Evolutionary conservation across 805 yeast genomes (phyloP), one percentile per base, ranked within the genome.

Genomic region (Novakomyces olei): DNA sequence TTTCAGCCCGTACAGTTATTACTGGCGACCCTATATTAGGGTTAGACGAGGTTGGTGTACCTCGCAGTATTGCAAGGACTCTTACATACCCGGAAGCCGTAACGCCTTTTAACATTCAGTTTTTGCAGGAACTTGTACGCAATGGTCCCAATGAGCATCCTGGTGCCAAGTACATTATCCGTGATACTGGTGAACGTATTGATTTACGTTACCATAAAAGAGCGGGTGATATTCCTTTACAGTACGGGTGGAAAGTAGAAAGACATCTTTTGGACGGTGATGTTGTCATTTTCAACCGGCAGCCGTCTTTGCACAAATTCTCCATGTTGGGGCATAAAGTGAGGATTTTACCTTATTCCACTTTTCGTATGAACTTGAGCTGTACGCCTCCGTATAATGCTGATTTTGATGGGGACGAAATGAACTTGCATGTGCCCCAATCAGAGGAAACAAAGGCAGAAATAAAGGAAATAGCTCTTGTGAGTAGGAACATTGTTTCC

Each of bases 321-420:
- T 85, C 96, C 35, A 88, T 88, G 98, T 88, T 88, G 96, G 92
- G 94, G 12, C 99, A 88, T 53, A 69, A 93, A 57, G 98, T 88
- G 24, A 81, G 78, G 51, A 98, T 88, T 30, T 81, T 88, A 93
- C 99, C 99, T 8, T 88, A 81, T 51, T 83, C 96, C 5, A 88
- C 99, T 0, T 88, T 88, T 64, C 69, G 99, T 60, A 64, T 88
- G 60, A 88, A 88, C 50, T 62, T 88, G 51, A 88, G 96, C 17
- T 98, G 88, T 29, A 88, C 98, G 0, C 80, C 96, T 14, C 99
- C 99, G n/a, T 88, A 88, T 57, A 91, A 91, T 53, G 99, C 99
- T 26, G 99, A 88, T 66, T 88, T 88, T 51, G 98, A 88, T 54
- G 98, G 98, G 56, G 98, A 88, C 57, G 98, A 88, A 54, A 88